Base-by-base conservation (phyloP, 257 asterid genomes). In the Solanum pennellii region DNA sequence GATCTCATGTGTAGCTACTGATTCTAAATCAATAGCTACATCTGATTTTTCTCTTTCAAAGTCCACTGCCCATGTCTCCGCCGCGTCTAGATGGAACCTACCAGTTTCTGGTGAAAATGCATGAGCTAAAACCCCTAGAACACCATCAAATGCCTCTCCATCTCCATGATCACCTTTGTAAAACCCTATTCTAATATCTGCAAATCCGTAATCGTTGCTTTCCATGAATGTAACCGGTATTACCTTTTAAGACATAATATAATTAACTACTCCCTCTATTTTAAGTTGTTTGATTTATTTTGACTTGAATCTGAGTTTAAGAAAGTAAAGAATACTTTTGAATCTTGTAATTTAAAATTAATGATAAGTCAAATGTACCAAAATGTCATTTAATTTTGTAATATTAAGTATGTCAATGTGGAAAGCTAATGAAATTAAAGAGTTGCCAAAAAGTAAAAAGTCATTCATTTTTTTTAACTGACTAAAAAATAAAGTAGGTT, bases 31-130 rank as follows among this genome's bases (percentile, higher is more conserved):
- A 62, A 96, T 93, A 7, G 98, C 99, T 12, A 88, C 88, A 18
- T 88, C 88, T 20, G 94, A 89, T 87, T 75, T 91, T 91, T 95
- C 93, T 37, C 23, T 86, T 72, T 27, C 68, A 25, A 95, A 89
- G 87, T 96, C 97, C 86, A 93, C 98, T 69, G 98, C 89, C 99
- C 99, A 96, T 44, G 93, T 92, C 92, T 97, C 99, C 13, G 97
- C 98, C 31, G 98, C 93, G 89, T 97, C 99, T 9, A 97, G 96
- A 88, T 97, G 99, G 89, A 94, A 88, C 88, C 92, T 84, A 89
- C 98, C 99, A 25, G 92, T 94, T 88, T 94, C 97, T 8, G 99
- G 99, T 37, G 98, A 93, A 83, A 93, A 95, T 29, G 98, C 95
- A 79, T 97, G 99, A 11, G 96, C 99, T 66, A 95, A 88, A 6